Conservation (phyloP, 2,329 filamentous ascomycete species). For the Arthroderma sp. region DNA sequence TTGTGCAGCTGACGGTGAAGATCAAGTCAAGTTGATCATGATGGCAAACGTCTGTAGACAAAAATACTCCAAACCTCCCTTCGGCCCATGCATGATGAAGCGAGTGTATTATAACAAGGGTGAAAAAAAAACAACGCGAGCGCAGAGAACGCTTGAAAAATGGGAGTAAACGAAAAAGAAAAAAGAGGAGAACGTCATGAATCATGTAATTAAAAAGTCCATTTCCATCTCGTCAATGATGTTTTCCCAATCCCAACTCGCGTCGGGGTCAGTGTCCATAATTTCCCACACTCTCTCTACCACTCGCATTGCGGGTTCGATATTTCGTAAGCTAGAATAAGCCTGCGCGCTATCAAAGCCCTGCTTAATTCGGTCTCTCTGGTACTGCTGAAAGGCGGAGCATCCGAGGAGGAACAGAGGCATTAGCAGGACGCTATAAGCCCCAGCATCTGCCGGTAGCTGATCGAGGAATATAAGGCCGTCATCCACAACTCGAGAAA, state of each 20-base stretch:
- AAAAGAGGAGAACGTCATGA: not conserved
- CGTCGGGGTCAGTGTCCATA: slow-evolving; percentile 44
- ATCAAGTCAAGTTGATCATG: no score
- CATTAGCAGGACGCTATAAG: slow-evolving; percentile 47
- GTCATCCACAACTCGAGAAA: slow-evolving; percentile 45
- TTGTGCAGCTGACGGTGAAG: no score
- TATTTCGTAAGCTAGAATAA: slow-evolving; percentile 46
- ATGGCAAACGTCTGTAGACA: no score
- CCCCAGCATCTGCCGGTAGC: slow-evolving; percentile 41
- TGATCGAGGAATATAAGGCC: slow-evolving; percentile 44
- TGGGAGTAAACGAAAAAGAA: not conserved
- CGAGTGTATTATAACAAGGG: no score
- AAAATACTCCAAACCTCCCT: no score
- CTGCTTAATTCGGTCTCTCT: slow-evolving; percentile 42
- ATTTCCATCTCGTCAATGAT: slow-evolving; percentile 46
- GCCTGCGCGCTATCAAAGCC: slow-evolving; percentile 43
- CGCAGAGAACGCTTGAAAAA: not conserved
- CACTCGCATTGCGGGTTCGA: slow-evolving; percentile 41
- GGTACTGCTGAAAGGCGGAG: slow-evolving; percentile 43
- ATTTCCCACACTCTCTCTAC: slow-evolving; percentile 46
- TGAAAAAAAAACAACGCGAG: no score
- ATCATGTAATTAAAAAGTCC: slow-evolving; percentile 48
- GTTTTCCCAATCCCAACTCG: slow-evolving; percentile 52
- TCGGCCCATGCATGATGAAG: no score
- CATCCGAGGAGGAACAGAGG: slow-evolving; percentile 50